Conservation (phyloP, 495 filamentous ascomycete species). For the Aspergillus ellipticus region DNA sequence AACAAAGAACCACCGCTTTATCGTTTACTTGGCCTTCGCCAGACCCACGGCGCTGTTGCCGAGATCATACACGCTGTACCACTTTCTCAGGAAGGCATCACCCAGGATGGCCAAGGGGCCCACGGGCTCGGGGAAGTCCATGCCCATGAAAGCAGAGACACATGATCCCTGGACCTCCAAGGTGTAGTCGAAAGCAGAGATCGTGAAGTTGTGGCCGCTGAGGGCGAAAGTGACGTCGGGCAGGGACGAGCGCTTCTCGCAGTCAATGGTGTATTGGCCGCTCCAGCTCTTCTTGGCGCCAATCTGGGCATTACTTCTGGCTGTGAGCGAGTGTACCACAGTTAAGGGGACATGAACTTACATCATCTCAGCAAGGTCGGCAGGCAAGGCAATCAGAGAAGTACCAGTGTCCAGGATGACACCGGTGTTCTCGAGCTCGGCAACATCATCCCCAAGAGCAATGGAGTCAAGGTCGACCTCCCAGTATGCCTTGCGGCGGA, state of each 20-base stretch:
- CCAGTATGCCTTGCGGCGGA: slow-evolving; percentile 99
- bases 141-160: slow-evolving; percentile 96
- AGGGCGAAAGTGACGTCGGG: slow-evolving; percentile 89
- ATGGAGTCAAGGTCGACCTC: slow-evolving; percentile 95
- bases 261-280: slow-evolving; percentile 94
- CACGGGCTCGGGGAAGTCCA: slow-evolving; percentile 90
- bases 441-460: slow-evolving; percentile 75
- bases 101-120: slow-evolving; percentile 95
- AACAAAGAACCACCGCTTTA: neutral
- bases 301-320: slow-evolving; percentile 78
- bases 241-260: slow-evolving; percentile 72
- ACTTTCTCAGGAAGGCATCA: slow-evolving; percentile 94
- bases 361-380: slow-evolving; percentile 89
- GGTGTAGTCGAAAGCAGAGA: slow-evolving; percentile 88
- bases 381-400: slow-evolving; percentile 93
- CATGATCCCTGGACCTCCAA: slow-evolving; percentile 93
- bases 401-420: slow-evolving; percentile 98
- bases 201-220: slow-evolving; percentile 84
- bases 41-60: slow-evolving; percentile 81
- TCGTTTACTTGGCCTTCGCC: slow-evolving; percentile 68
- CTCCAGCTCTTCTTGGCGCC: slow-evolving; percentile 95
- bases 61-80: slow-evolving; percentile 96
- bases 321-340: slow-evolving; percentile 22
- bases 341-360: slow-evolving; percentile 31
- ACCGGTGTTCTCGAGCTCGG: slow-evolving; percentile 89